A percentile compares a stretch with the other conserved stretches of the same genome.
These are phyloP conservation scores for Panicum hallii DNA, from an alignment of 202 grass and related monocot genomes.

Conservation along the genomic window DNA sequence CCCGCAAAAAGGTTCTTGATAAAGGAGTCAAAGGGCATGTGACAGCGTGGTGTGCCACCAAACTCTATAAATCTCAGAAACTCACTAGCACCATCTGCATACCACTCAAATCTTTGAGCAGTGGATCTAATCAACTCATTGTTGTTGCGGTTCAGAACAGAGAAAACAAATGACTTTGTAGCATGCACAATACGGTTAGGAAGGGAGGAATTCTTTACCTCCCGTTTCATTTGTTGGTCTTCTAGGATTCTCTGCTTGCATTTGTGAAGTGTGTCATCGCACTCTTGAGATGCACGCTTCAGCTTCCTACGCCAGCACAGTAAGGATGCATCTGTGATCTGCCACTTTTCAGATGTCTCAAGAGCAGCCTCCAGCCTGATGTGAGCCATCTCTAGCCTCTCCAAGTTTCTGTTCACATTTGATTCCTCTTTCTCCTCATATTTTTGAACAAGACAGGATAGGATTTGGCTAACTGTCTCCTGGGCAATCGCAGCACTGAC, in stretches of 20 bases:
- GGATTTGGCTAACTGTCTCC: not conserved
- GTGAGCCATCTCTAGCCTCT: constrained; percentile 13
- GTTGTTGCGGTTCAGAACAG: not conserved
- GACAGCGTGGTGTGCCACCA: not conserved
- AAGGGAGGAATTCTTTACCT: not conserved
- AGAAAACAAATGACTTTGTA: not conserved
- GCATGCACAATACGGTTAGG: not conserved
- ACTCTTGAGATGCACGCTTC: not conserved
- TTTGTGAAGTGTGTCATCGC: not conserved
- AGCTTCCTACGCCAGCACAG: not conserved
- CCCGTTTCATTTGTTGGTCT: accelerated
- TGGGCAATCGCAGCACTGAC: not conserved
- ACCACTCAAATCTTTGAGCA: not conserved
- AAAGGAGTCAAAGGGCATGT: not conserved
- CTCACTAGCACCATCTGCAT: not conserved
- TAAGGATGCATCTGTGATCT: not conserved
- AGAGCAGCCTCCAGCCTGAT: not conserved
- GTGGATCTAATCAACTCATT: not conserved
- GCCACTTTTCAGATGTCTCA: not conserved
- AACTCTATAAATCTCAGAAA: not conserved
- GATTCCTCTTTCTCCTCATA: not conserved
- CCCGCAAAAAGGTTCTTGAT: not conserved
- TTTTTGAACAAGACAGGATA: not conserved
- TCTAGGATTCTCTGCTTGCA: not conserved
- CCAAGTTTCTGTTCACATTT: not conserved